A percentile compares a stretch with the other conserved stretches of the same genome.
These are phyloP conservation scores for Podila epigama DNA, from an alignment of 192 early-diverging fungal genomes.

Conservation along the genomic window DNA sequence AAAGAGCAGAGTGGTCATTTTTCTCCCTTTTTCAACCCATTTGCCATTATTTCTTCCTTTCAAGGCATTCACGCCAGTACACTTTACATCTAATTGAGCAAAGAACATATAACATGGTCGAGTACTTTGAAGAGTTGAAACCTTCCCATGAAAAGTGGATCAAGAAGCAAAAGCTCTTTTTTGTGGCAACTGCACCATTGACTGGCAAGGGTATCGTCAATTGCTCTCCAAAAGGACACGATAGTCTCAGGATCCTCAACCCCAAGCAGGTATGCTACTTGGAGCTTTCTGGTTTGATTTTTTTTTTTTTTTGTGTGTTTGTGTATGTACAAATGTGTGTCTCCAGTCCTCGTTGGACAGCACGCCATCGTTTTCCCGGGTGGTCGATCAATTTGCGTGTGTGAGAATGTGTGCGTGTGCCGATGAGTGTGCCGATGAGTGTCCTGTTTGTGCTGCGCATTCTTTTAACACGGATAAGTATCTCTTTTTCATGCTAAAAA, in stretches of 20 bases:
- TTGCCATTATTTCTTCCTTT: too few species aligned
- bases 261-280: constrained; percentile 50
- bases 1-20: too few species aligned
- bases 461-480: not conserved
- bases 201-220: constrained; percentile 61
- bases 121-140: constrained; percentile 55
- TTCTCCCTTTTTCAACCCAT: too few species aligned
- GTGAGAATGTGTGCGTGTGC: too few species aligned
- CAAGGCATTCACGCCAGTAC: too few species aligned
- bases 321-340: not conserved
- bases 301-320: not conserved
- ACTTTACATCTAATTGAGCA: too few species aligned
- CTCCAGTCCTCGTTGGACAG: not conserved
- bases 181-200: constrained; percentile 65
- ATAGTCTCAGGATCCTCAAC: constrained; percentile 56
- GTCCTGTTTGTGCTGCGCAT: not conserved
- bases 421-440: too few species aligned
- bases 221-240: constrained; percentile 67
- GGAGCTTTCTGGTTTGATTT: constrained; percentile 46
- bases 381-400: too few species aligned
- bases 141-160: constrained; percentile 59
- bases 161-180: constrained; percentile 64
- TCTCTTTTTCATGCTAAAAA: not conserved
- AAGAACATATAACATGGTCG: constrained; percentile 61
- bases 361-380: too few species aligned